Conservation (phyloP, 306 rosid genomes). For the Vicia sativa region DNA sequence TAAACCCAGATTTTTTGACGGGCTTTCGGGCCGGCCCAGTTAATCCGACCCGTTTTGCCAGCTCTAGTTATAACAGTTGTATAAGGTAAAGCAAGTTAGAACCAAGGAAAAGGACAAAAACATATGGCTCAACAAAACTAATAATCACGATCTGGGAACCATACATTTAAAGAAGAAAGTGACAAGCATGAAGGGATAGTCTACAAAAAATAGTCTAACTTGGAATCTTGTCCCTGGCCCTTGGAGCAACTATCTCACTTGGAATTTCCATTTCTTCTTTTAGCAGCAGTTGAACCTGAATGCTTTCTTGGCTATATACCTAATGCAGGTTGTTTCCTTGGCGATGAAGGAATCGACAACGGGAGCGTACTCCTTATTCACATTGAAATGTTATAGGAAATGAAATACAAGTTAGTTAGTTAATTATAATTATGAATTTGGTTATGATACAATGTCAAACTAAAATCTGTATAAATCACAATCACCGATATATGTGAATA, state of each 20-base stretch:
- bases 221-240: slow-evolving; percentile 29
- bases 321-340: slow-evolving; percentile 55
- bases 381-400: not conserved
- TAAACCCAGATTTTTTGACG: too few relatives aligned
- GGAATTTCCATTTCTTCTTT: slow-evolving; percentile 55
- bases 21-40: too few relatives aligned
- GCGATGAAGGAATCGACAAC: slow-evolving; percentile 58
- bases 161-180: too few relatives aligned
- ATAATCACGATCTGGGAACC: too few relatives aligned
- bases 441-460: not conserved
- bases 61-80: too few relatives aligned
- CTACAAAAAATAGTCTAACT: too few relatives aligned
- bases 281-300: slow-evolving; percentile 57
- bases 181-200: too few relatives aligned
- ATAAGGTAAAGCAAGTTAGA: too few relatives aligned
- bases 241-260: slow-evolving; percentile 49
- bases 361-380: slow-evolving; percentile 64
- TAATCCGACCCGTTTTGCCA: too few relatives aligned
- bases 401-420: slow-evolving; percentile 20
- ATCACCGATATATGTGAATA: not conserved
- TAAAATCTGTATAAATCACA: not conserved
- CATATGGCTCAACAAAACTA: too few relatives aligned
- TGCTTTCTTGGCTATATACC: slow-evolving; percentile 54
- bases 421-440: not conserved
- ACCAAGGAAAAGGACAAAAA: too few relatives aligned